Percentiles rank a stretch among this genome's conserved stretches.
These are phyloP conservation scores for Phytophthora rubi DNA, from an alignment of 352 stramenopile species.

Conservation along the genomic window DNA sequence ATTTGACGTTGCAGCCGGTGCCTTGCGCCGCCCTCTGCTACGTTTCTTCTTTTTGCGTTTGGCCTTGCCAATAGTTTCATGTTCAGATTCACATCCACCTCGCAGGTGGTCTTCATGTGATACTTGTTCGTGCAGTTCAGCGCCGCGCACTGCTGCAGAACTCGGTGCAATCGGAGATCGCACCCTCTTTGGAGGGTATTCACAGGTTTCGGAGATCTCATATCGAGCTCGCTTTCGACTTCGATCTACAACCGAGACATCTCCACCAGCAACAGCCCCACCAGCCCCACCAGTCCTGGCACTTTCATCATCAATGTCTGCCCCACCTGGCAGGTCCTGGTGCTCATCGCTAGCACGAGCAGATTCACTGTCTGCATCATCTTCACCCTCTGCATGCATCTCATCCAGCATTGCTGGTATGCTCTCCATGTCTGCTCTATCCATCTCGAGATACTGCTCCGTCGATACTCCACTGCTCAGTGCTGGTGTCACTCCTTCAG, in stretches of 20 bases:
- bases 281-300: conserved; percentile 7
- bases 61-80: neutral
- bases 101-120: neutral
- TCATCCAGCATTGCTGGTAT: too few species aligned
- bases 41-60: neutral
- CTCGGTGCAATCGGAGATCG: neutral
- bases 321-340: conserved; percentile 9
- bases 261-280: neutral
- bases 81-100: neutral
- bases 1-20: conserved; percentile 4
- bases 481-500: neutral
- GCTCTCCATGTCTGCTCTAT: too few species aligned
- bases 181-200: neutral
- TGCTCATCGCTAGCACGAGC: neutral
- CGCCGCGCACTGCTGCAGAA: neutral
- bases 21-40: conserved; percentile 10
- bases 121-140: neutral
- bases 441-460: too few species aligned
- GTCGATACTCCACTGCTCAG: neutral
- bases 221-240: neutral
- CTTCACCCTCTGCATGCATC: neutral
- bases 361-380: neutral
- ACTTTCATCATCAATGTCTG: conserved; percentile 5
- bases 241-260: neutral
- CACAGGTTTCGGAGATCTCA: neutral